phyloP scores from a whole-genome alignment of 2,329 filamentous ascomycete genomes.

The Arthrinium phaeospermum region DNA sequence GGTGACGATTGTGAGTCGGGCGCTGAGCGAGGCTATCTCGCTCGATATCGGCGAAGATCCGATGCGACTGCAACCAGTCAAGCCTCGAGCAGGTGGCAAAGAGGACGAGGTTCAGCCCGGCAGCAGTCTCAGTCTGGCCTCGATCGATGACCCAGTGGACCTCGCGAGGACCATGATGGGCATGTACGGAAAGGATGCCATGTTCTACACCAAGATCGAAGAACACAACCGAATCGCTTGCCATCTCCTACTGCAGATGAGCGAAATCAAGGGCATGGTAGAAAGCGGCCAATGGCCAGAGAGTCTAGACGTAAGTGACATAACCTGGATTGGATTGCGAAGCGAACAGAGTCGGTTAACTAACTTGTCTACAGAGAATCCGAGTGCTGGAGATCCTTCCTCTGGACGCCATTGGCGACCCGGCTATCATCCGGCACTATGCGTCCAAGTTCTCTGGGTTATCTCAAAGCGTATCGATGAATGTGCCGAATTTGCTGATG shows the following conservation, averaged over 20 bases:
- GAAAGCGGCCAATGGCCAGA: slow-evolving; percentile 62
- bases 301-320: slow-evolving; percentile 60
- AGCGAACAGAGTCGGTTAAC: slow-evolving; percentile 21
- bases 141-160: slow-evolving; percentile 66
- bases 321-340: not conserved
- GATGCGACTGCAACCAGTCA: slow-evolving; percentile 78
- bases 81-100: slow-evolving; percentile 63
- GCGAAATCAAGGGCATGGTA: slow-evolving; percentile 63
- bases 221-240: slow-evolving; percentile 63
- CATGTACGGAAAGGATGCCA: slow-evolving; percentile 66
- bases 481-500: slow-evolving; percentile 88
- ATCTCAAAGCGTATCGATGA: slow-evolving; percentile 81
- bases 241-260: slow-evolving; percentile 64
- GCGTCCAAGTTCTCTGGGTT: slow-evolving; percentile 82
- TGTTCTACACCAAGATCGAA: slow-evolving; percentile 64
- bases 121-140: slow-evolving; percentile 65
- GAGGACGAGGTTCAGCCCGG: slow-evolving; percentile 48
- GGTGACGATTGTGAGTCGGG: slow-evolving; percentile 86
- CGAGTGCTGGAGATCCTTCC: slow-evolving; percentile 79
- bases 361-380: slow-evolving; percentile 65
- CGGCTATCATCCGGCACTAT: slow-evolving; percentile 77
- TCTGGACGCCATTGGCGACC: slow-evolving; percentile 74
- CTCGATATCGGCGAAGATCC: slow-evolving; percentile 84
- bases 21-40: slow-evolving; percentile 86
- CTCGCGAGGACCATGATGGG: slow-evolving; percentile 65